Evolutionary conservation across 208 protist species (phyloP).

Genomic region (Crithidia fasciculata): DNA sequence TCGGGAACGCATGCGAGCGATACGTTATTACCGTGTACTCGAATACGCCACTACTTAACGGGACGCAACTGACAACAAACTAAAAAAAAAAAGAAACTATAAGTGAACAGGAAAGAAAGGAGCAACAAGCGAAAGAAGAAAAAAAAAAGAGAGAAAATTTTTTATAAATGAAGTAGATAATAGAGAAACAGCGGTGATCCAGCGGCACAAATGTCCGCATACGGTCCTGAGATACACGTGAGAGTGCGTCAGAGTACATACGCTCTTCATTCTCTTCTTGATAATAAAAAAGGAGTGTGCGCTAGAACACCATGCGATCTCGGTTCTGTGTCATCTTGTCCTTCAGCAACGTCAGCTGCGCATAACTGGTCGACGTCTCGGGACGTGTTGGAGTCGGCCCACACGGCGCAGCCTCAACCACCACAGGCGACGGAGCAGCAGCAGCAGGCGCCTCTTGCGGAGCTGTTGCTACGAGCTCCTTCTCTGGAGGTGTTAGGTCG

Average conservation of each 20-base stretch:
- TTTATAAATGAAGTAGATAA: neutral
- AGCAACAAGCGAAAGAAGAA: neutral
- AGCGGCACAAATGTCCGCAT: too few relatives aligned
- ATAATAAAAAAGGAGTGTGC: neutral
- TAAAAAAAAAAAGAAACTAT: neutral
- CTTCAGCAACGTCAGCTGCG: slow-evolving; percentile 5
- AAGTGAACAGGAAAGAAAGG: neutral
- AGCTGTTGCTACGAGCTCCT: neutral
- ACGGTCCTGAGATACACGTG: too few relatives aligned
- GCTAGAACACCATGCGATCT: neutral
- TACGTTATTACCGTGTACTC: too few relatives aligned
- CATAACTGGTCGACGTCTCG: neutral
- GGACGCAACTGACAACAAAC: neutral
- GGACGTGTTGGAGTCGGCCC: neutral
- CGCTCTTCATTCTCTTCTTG: too few relatives aligned
- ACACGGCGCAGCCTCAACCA: neutral
- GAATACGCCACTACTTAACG: neutral
- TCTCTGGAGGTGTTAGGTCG: slow-evolving; percentile 10
- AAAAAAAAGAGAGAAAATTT: neutral
- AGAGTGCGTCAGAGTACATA: too few relatives aligned
- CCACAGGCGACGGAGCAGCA: too few relatives aligned
- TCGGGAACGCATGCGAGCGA: neutral
- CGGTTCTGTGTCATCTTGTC: slow-evolving; percentile 16
- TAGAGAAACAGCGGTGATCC: neutral
- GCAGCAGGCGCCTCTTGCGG: neutral